Evolutionary conservation across 2,329 filamentous ascomycete species (phyloP), one percentile per base, ranked within the genome.

Genomic region (Aspergillus hiratsukae): DNA sequence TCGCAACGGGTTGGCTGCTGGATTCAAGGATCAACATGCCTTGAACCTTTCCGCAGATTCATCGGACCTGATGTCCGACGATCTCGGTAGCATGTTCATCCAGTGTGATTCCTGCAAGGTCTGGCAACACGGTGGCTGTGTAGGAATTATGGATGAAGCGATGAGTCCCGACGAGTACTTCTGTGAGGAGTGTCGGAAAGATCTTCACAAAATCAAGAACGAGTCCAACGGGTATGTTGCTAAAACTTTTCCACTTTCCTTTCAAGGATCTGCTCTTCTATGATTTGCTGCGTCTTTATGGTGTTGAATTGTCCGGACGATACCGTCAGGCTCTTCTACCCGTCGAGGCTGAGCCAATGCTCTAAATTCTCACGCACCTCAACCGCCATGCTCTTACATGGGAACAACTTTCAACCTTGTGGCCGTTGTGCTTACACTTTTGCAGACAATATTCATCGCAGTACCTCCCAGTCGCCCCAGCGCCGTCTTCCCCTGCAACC

Each of bases 21-120:
- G 75, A 46, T 69, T 80, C 59, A 85, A 84, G 64, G 81, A 84
- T 57, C 80, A 83, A 57, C 80, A 68, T 80, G 85, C 66, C 72
- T 80, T 61, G 80, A 86, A 66, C 75, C 82, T 71, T 76, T 85
- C 76, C 75, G 81, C 73, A 74, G 81, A 72, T 76, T 86, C 77
- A 78, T 86, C 78, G 58, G 80, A 82, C 58, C 68, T 79, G 61
- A 80, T 90, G 61, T 85, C 87, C 31, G 91, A 96, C 68, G 93
- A 97, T 63, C 83, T 93, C 63, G 94, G 93, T 48, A 93, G 92
- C 52, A 88, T 97, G 75, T 99, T 97, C 76, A 92, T 99, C 64
- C 93, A 97, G 79, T 99, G 94, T 82, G 94, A 97, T 76, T 82
- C 90, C 62, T 99, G 94, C 80, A 95, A 96, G 72, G 94, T 97